A percentile compares a stretch with the other conserved stretches of the same genome.
Evolutionary conservation across 176 grass and related monocot species (phyloP).

Genomic region (Cenchrus americanus): DNA sequence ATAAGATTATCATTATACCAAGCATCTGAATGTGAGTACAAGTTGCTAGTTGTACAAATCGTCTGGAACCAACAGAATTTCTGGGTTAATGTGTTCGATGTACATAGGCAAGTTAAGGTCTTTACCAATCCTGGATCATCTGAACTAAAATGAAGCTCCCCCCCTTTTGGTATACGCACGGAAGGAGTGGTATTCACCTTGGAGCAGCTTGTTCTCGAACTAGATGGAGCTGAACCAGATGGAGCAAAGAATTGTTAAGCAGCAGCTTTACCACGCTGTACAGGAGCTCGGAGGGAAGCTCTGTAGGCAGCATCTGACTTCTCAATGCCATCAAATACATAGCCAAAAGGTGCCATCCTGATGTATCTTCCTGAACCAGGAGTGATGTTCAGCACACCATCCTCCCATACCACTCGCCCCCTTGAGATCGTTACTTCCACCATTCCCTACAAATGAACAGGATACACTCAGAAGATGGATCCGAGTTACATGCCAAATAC

Average conservation of each 20-base stretch:
- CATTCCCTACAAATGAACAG: constrained; percentile 60
- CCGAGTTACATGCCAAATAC: not conserved
- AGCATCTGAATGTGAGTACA: not conserved
- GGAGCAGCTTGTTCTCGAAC: constrained; percentile 28
- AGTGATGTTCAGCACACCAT: constrained; percentile 59
- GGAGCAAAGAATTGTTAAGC: constrained; percentile 19
- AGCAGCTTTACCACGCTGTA: constrained; percentile 50
- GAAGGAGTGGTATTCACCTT: not conserved
- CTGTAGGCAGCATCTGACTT: constrained; percentile 70
- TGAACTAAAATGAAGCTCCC: constrained; percentile 8
- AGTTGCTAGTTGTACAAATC: not conserved
- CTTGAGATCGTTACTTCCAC: constrained; percentile 89
- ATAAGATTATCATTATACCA: not conserved
- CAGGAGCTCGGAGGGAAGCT: constrained; percentile 77
- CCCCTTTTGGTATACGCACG: constrained; percentile 26
- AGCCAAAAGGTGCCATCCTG: constrained; percentile 71
- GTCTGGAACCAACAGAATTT: not conserved
- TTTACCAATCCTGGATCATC: constrained; percentile 21
- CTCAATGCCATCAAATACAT: constrained; percentile 83
- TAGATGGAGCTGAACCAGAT: constrained; percentile 11
- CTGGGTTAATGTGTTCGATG: constrained; percentile 19
- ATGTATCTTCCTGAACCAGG: constrained; percentile 80
- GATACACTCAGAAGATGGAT: constrained; percentile 15
- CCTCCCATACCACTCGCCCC: constrained; percentile 84
- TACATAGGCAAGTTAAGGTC: constrained; percentile 28